phyloP scores from a whole-genome alignment of 1,284 basidiomycete genomes.

The Pseudozyma sp. region DNA sequence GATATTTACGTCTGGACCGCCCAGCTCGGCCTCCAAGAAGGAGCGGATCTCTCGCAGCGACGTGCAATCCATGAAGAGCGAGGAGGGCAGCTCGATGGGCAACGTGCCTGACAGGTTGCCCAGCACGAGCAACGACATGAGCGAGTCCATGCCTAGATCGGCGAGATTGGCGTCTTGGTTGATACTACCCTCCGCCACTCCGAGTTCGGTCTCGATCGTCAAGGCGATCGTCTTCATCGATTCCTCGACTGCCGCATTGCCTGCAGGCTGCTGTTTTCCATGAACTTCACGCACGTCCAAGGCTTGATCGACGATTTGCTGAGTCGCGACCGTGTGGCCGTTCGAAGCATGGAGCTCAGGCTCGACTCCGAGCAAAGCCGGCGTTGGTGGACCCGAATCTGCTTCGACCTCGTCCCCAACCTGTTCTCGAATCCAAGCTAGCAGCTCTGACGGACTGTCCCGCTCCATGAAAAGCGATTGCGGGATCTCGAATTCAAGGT shows the following conservation, averaged over 20 bases:
- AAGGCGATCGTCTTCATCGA: constrained; percentile 17
- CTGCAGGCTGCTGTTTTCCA: neutral
- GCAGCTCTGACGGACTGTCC: constrained; percentile 39
- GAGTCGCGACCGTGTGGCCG: no score
- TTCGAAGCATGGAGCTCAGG: neutral
- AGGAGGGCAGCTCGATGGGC: constrained; percentile 40
- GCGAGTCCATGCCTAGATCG: constrained; percentile 51
- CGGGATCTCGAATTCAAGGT: constrained; percentile 36
- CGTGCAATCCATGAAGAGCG: constrained; percentile 44
- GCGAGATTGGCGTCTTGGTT: constrained; percentile 34
- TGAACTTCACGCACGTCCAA: neutral
- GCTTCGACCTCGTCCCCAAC: constrained; percentile 10
- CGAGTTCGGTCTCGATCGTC: constrained; percentile 47
- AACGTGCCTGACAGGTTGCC: constrained; percentile 33
- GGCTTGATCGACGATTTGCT: no score
- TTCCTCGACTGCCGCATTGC: constrained; percentile 14
- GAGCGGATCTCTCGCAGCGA: constrained; percentile 29
- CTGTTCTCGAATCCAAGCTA: constrained; percentile 29
- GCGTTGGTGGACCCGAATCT: no score
- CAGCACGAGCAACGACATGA: constrained; percentile 52
- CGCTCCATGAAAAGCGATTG: constrained; percentile 50
- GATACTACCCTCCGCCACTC: constrained; percentile 35
- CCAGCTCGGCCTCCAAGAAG: constrained; percentile 18
- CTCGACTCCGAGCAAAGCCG: neutral
- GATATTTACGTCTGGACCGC: neutral